phyloP scores from a whole-genome alignment of 441 rosid species.

The Erodium texanum region DNA sequence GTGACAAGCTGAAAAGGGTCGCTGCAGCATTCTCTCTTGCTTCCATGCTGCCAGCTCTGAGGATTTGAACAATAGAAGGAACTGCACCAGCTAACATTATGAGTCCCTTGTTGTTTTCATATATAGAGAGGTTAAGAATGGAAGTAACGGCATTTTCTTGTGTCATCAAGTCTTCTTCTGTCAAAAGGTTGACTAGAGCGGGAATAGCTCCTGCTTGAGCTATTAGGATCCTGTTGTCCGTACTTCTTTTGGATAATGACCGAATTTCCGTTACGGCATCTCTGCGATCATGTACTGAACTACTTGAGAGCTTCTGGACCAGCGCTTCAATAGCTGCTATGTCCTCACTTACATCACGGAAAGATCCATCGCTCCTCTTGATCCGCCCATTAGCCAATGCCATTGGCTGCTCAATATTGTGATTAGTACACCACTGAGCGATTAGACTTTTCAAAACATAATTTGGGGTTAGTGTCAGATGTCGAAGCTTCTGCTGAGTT shows the following conservation, averaged over 20 bases:
- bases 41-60: conserved; percentile 72
- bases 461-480: conserved; percentile 73
- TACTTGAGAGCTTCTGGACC: conserved; percentile 57
- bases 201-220: conserved; percentile 88
- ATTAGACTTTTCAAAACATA: conserved; percentile 79
- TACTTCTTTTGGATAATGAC: conserved; percentile 71
- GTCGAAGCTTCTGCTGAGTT: conserved; percentile 84
- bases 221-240: conserved; percentile 71
- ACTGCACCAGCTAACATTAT: conserved; percentile 85
- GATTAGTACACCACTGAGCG: conserved; percentile 65
- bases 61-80: conserved; percentile 76
- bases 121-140: conserved; percentile 79
- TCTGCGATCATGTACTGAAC: conserved; percentile 41
- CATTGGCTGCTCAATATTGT: conserved; percentile 66
- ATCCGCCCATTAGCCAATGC: conserved; percentile 47
- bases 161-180: conserved; percentile 42
- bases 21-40: conserved; percentile 91
- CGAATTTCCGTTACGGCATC: conserved; percentile 63
- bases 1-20: conserved; percentile 74
- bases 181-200: conserved; percentile 53
- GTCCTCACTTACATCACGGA: conserved; percentile 57
- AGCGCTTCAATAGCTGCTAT: conserved; percentile 61
- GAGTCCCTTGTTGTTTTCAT: conserved; percentile 62
- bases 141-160: conserved; percentile 84
- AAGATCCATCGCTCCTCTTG: conserved; percentile 54